Evolutionary conservation across 352 stramenopile genomes (phyloP).

Genomic region (Phytophthora idaei): DNA sequence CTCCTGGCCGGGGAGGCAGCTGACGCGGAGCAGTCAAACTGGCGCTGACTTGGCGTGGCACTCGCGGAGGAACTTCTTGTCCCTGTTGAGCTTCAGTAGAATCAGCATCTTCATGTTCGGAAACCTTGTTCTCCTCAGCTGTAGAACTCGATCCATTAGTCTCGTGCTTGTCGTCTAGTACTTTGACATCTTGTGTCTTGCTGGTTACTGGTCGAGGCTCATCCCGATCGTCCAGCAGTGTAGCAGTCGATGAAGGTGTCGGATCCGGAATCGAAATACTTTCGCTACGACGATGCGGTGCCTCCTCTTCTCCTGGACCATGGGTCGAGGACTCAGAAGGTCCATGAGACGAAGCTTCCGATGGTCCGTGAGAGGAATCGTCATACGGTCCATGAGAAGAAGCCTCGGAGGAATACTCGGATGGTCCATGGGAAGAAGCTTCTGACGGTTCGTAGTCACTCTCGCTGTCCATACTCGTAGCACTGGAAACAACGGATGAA

Average conservation of each 20-base stretch:
- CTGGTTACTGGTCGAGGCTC: conserved; percentile 10
- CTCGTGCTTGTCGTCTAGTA: conserved; percentile 16
- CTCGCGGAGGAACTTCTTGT: conserved; percentile 18
- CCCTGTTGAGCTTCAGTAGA: conserved; percentile 11
- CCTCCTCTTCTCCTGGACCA: conserved; percentile 13
- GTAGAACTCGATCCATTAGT: conserved; percentile 2
- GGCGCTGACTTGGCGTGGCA: conserved; percentile 27
- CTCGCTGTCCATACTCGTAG: conserved; percentile 37
- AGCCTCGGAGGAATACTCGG: background rate
- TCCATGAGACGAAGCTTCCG: conserved; percentile 9
- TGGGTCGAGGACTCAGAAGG: conserved; percentile 9
- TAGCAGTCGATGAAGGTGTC: conserved; percentile 30
- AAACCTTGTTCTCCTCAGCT: conserved; percentile 1
- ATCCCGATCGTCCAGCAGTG: conserved; percentile 30
- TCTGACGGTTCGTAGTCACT: conserved; percentile 37
- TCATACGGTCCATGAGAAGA: conserved; percentile 22
- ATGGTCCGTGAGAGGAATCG: conserved; percentile 17
- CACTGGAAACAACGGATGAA: conserved; percentile 38
- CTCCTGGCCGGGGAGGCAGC: conserved; percentile 21
- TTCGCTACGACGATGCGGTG: conserved; percentile 43
- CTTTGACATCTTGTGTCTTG: conserved; percentile 17
- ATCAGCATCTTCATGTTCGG: conserved; percentile 11
- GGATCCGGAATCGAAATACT: conserved; percentile 65
- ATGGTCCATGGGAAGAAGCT: conserved; percentile 18
- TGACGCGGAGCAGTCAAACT: conserved; percentile 32